Evolutionary conservation across 2,329 filamentous ascomycete genomes (phyloP).

Genomic region (Fusarium mangiferae): DNA sequence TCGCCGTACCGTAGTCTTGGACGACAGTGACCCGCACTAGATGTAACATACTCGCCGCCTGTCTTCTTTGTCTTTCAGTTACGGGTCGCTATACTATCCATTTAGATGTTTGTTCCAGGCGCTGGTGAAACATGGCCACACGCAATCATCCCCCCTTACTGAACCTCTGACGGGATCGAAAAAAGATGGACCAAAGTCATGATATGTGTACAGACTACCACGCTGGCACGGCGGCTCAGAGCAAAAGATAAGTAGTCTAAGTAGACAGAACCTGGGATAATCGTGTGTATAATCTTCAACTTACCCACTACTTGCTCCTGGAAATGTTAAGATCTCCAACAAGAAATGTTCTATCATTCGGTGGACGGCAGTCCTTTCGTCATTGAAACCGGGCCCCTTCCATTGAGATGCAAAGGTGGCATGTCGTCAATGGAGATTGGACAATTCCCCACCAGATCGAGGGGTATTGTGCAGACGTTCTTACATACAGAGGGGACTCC

Average conservation of each 20-base stretch:
- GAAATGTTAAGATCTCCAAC: slow-evolving; percentile 15
- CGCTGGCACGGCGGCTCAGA: slow-evolving; percentile 29
- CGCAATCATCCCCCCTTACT: slow-evolving; percentile 23
- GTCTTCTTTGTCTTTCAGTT: slow-evolving; percentile 14
- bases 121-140: slow-evolving; percentile 41
- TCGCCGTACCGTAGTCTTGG: neutral
- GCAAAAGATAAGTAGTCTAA: slow-evolving; percentile 4
- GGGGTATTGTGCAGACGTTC: slow-evolving; percentile 29
- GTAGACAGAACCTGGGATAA: slow-evolving; percentile 13
- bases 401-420: slow-evolving; percentile 39
- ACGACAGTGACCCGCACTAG: neutral
- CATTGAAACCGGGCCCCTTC: slow-evolving; percentile 21
- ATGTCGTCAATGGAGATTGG: slow-evolving; percentile 42
- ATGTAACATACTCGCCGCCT: slow-evolving; percentile 12
- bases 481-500: slow-evolving; percentile 10
- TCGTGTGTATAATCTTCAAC: slow-evolving; percentile 29
- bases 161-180: slow-evolving; percentile 5
- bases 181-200: slow-evolving; percentile 17
- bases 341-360: slow-evolving; percentile 11
- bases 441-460: slow-evolving; percentile 45
- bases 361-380: slow-evolving; percentile 19
- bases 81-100: slow-evolving; percentile 10
- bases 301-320: slow-evolving; percentile 14
- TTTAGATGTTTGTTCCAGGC: slow-evolving; percentile 17
- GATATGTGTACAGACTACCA: slow-evolving; percentile 37